phyloP scores from a whole-genome alignment of 176 grass and related monocot species.

The Eragrostis nindensis region DNA sequence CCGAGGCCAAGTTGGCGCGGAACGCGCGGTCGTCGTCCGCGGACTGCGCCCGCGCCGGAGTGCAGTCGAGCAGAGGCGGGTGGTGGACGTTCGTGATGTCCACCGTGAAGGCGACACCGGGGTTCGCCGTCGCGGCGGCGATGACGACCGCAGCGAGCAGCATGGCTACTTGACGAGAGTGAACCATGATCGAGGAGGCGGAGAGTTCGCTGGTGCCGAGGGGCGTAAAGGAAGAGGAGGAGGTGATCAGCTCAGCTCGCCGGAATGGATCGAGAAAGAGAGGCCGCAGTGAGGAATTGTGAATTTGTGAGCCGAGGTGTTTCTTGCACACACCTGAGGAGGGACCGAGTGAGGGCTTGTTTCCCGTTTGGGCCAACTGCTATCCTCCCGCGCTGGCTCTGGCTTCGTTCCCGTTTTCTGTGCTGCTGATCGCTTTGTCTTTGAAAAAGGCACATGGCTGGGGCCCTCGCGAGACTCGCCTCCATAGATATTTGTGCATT shows the following conservation, averaged over 20 bases:
- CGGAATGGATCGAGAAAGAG: background rate
- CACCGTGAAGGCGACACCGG: background rate
- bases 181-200: background rate
- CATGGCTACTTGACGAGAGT: background rate
- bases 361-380: background rate
- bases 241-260: background rate
- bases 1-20: background rate
- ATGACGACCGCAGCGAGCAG: background rate
- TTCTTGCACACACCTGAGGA: background rate
- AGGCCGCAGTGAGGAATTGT: too few relatives aligned
- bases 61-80: background rate
- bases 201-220: background rate
- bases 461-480: too few relatives aligned
- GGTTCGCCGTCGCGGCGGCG: background rate
- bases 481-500: too few relatives aligned
- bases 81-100: background rate
- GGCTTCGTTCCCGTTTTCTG: background rate
- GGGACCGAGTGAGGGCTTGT: background rate
- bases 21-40: background rate
- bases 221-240: too few relatives aligned
- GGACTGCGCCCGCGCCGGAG: background rate
- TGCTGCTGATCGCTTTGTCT: background rate
- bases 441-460: background rate
- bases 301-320: background rate
- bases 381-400: background rate